phyloP scores from a whole-genome alignment of 257 asterid species.

The Solanum appendiculatum region DNA sequence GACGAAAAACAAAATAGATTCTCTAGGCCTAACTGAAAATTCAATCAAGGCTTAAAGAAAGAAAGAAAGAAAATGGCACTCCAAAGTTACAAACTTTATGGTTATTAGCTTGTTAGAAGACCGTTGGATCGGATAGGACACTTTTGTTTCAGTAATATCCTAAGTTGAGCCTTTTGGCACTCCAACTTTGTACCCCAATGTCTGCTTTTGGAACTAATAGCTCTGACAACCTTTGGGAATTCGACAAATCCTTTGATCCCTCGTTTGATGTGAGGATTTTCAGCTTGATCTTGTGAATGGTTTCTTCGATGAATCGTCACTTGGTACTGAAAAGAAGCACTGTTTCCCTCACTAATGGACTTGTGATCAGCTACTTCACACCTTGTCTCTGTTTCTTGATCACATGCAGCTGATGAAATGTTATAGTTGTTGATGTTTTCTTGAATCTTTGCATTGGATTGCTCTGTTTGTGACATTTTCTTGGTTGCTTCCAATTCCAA shows the following conservation, averaged over 20 bases:
- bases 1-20: neutral
- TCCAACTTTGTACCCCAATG: constrained; percentile 56
- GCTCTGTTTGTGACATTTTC: neutral
- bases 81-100: neutral
- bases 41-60: neutral
- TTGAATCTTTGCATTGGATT: constrained; percentile 1
- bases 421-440: neutral
- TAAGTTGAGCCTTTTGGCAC: constrained; percentile 76
- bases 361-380: constrained; percentile 16
- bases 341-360: neutral
- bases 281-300: constrained; percentile 24
- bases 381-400: neutral
- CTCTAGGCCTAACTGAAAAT: neutral
- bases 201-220: constrained; percentile 64
- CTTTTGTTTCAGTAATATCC: constrained; percentile 52
- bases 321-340: constrained; percentile 1
- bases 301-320: constrained; percentile 16
- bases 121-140: constrained; percentile 28
- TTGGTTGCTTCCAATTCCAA: constrained; percentile 28
- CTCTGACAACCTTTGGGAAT: constrained; percentile 66
- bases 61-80: neutral
- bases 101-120: constrained; percentile 29
- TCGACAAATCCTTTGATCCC: constrained; percentile 93
- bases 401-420: neutral
- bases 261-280: constrained; percentile 72